Evolutionary conservation across 2,329 filamentous ascomycete genomes (phyloP).

Genomic region (Emericellopsis atlantica): DNA sequence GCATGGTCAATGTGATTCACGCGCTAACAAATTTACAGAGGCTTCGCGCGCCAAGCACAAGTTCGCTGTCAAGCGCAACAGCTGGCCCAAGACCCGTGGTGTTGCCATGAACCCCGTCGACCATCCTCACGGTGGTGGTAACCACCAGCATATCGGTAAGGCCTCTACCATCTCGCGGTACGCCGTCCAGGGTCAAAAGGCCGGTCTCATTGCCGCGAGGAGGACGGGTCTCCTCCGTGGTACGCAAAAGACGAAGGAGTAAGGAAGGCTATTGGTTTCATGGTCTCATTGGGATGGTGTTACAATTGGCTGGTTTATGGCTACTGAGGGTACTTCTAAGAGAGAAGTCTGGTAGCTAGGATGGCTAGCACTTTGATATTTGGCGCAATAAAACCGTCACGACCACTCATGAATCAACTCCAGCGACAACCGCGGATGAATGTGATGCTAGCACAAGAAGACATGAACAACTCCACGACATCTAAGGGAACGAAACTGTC

Average conservation of each 20-base stretch:
- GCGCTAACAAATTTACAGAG: conserved; percentile 44
- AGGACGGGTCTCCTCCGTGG: conserved; percentile 99
- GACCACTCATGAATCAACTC: not conserved
- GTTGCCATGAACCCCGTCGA: conserved; percentile 99
- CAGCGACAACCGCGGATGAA: too few species aligned
- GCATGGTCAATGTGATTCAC: not conserved
- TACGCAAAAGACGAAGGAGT: conserved; percentile 99
- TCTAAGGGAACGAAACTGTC: too few species aligned
- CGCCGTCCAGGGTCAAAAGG: conserved; percentile 97
- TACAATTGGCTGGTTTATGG: conserved; percentile 46
- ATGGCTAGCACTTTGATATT: conserved; percentile 34
- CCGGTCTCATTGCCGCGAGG: conserved; percentile 98
- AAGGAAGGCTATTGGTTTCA: conserved; percentile 35
- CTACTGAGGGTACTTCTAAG: conserved; percentile 34
- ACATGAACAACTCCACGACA: too few species aligned
- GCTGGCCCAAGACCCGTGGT: conserved; percentile 99
- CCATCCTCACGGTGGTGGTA: conserved; percentile 97
- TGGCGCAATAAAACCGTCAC: conserved; percentile 22
- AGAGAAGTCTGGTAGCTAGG: conserved; percentile 31
- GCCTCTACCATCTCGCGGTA: conserved; percentile 98
- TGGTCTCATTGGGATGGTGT: conserved; percentile 53
- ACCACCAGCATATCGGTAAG: conserved; percentile 99
- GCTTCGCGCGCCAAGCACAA: conserved; percentile 99
- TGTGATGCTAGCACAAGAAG: too few species aligned
- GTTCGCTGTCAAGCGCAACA: conserved; percentile 99